Conservation (phyloP, 768 basidiomycete genomes). For the Tephrocybe sp. region DNA sequence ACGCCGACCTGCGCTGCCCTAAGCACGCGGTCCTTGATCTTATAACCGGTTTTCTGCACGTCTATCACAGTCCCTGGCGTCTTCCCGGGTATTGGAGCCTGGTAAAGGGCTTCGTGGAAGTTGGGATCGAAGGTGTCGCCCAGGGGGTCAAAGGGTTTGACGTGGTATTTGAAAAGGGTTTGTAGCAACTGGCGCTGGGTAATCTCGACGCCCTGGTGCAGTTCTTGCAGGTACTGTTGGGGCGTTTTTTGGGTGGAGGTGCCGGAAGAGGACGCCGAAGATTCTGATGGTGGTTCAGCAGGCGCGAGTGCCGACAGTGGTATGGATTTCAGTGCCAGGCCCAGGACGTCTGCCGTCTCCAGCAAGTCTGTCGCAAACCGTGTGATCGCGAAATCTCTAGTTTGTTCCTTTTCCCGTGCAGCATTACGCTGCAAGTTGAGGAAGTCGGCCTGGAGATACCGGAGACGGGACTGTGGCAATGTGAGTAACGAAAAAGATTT, state of each 20-base stretch:
- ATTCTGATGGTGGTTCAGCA: conserved; percentile 25
- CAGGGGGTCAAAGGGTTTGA: conserved; percentile 88
- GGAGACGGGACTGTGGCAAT: conserved; percentile 69
- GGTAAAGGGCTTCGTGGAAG: conserved; percentile 91
- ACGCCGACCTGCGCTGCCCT: conserved; percentile 97
- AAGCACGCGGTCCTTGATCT: conserved; percentile 90
- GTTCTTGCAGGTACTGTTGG: conserved; percentile 59
- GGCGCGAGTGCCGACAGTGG: conserved; percentile 47
- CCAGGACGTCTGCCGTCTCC: conserved; percentile 88
- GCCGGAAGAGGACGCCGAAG: conserved; percentile 25
- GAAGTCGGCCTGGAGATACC: conserved; percentile 94
- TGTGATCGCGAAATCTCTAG: conserved; percentile 90
- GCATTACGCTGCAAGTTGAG: conserved; percentile 92
- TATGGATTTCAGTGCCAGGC: conserved; percentile 80
- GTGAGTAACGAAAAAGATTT: conserved; percentile 4
- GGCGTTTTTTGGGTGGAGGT: conserved; percentile 50
- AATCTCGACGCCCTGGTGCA: conserved; percentile 87
- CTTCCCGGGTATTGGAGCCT: conserved; percentile 87
- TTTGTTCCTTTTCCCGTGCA: conserved; percentile 88
- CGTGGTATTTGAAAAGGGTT: conserved; percentile 88
- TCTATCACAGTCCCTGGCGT: conserved; percentile 89
- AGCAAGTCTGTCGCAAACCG: conserved; percentile 89
- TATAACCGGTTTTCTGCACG: conserved; percentile 89
- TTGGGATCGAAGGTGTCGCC: conserved; percentile 97
- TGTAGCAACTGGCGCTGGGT: conserved; percentile 89